These are phyloP conservation scores for Phytopythium sindhum DNA, from an alignment of 352 stramenopile species.

Conservation along the genomic window DNA sequence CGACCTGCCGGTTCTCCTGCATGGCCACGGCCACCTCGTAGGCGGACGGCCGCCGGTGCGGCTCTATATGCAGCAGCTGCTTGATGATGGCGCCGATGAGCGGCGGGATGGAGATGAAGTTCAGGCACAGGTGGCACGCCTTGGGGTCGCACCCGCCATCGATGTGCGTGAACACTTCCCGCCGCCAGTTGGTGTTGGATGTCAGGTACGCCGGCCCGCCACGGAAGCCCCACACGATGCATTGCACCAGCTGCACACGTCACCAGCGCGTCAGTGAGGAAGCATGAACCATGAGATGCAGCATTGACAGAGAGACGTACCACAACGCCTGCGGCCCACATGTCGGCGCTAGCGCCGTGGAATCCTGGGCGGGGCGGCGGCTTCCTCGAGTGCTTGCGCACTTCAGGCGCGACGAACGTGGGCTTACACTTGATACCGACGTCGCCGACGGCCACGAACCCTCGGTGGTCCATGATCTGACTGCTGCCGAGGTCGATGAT, in stretches of 20 bases:
- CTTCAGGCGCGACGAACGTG: conserved; percentile 71
- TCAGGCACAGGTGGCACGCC: conserved; percentile 65
- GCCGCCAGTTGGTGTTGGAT: conserved; percentile 58
- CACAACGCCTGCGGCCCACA: conserved; percentile 81
- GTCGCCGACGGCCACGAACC: conserved; percentile 48
- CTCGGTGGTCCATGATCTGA: conserved; percentile 72
- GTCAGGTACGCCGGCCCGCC: conserved; percentile 62
- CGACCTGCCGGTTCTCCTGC: conserved; percentile 55
- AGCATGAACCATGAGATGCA: neutral
- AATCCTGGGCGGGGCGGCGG: conserved; percentile 62
- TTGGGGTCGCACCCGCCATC: conserved; percentile 53
- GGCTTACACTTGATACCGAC: conserved; percentile 85
- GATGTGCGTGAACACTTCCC: conserved; percentile 75
- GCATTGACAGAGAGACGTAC: conserved; percentile 29
- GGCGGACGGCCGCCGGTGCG: conserved; percentile 55
- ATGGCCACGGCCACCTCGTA: conserved; percentile 73
- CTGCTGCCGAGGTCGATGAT: conserved; percentile 82
- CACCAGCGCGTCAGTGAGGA: neutral
- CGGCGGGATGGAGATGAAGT: conserved; percentile 79
- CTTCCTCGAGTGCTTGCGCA: conserved; percentile 57
- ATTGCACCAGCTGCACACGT: conserved; percentile 61
- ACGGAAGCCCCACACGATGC: conserved; percentile 75
- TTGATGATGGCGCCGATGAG: conserved; percentile 77
- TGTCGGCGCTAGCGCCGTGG: conserved; percentile 63
- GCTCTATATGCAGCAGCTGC: conserved; percentile 70